Conservation (phyloP, 2,329 filamentous ascomycete species). For the Neurospora sp. region DNA sequence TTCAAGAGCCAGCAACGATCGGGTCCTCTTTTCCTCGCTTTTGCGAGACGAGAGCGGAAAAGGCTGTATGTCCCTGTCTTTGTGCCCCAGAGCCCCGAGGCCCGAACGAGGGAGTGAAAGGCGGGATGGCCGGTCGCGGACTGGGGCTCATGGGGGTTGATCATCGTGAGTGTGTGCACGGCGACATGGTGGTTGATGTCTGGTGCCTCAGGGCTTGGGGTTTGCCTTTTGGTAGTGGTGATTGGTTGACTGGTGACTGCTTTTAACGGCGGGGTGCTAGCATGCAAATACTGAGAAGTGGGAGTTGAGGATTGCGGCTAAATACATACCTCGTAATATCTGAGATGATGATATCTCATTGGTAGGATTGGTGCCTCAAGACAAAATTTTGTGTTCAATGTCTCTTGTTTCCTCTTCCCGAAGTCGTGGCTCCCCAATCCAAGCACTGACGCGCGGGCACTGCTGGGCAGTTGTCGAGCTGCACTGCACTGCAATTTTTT, state of each 20-base stretch:
- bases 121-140: not conserved
- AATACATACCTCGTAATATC: not conserved
- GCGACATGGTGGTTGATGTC: not conserved
- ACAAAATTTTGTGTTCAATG: not conserved
- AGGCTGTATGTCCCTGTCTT: not conserved
- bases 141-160: not conserved
- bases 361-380: not conserved
- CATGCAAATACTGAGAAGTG: not conserved
- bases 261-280: not conserved
- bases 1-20: not conserved
- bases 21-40: not conserved
- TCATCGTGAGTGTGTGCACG: not conserved
- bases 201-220: not conserved
- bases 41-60: not conserved
- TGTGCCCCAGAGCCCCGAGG: not conserved
- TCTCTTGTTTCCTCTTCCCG: not conserved
- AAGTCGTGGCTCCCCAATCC: not conserved
- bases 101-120: not conserved
- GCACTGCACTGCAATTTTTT: not conserved
- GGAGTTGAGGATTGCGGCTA: not conserved
- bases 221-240: not conserved
- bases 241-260: not conserved
- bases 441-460: not conserved
- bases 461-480: not conserved
- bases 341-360: not conserved